A percentile compares a stretch with the other conserved stretches of the same genome.
Conservation (phyloP, 495 filamentous ascomycete genomes). For the Evernia prunastri region DNA sequence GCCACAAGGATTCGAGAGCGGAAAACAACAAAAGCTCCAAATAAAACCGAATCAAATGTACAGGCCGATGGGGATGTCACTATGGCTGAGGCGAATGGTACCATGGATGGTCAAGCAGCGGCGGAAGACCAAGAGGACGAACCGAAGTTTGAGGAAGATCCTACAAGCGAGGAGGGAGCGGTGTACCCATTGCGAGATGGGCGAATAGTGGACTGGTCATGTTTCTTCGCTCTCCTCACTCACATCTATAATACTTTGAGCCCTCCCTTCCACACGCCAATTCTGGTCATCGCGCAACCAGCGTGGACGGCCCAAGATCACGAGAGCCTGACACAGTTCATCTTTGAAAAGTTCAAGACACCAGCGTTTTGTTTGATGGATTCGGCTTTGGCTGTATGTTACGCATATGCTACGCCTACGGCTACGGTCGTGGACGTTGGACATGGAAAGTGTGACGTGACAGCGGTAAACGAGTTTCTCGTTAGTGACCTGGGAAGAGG, state of each 20-base stretch:
- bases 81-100: slow-evolving; percentile 36
- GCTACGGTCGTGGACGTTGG: slow-evolving; percentile 87
- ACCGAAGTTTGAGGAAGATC: slow-evolving; percentile 75
- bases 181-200: slow-evolving; percentile 80
- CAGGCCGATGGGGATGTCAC: slow-evolving; percentile 43
- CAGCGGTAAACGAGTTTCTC: slow-evolving; percentile 72
- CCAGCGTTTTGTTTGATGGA: slow-evolving; percentile 85
- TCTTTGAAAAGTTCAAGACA: slow-evolving; percentile 95
- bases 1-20: slow-evolving; percentile 73
- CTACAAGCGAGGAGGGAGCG: slow-evolving; percentile 78
- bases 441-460: slow-evolving; percentile 83
- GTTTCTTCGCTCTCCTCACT: slow-evolving; percentile 82
- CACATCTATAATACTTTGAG: slow-evolving; percentile 83
- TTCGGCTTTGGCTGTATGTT: slow-evolving; percentile 72
- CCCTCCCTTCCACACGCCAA: slow-evolving; percentile 87
- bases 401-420: slow-evolving; percentile 68
- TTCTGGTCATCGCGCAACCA: slow-evolving; percentile 79
- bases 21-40: slow-evolving; percentile 29
- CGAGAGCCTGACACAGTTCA: slow-evolving; percentile 77
- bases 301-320: slow-evolving; percentile 78
- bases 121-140: slow-evolving; percentile 35
- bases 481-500: slow-evolving; percentile 56
- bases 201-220: slow-evolving; percentile 79
- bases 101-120: slow-evolving; percentile 18
- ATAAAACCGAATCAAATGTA: slow-evolving; percentile 29